These are phyloP conservation scores for Clonostachys sp. DNA, from an alignment of 2,329 filamentous ascomycete species.

Conservation along the genomic window DNA sequence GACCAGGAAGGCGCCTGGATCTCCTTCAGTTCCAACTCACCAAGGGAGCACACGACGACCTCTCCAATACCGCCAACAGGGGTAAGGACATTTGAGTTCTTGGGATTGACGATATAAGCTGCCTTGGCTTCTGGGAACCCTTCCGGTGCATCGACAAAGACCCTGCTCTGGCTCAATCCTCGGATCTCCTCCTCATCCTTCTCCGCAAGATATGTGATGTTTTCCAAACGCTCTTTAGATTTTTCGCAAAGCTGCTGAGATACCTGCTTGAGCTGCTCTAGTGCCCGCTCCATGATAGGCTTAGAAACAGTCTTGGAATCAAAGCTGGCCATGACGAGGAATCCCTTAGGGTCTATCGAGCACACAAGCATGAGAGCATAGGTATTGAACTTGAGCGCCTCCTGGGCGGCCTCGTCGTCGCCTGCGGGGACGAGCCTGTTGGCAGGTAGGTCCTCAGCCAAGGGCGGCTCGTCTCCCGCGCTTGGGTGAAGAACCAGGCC, in stretches of 20 bases:
- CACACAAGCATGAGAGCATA: constrained; percentile 65
- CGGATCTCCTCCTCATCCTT: constrained; percentile 25
- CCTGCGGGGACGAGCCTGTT: constrained; percentile 49
- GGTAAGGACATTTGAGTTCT: constrained; percentile 23
- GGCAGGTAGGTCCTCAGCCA: constrained; percentile 30
- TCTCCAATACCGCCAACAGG: constrained; percentile 37
- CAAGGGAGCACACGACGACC: constrained; percentile 29
- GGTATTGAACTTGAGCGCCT: constrained; percentile 54
- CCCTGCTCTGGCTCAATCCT: constrained; percentile 10
- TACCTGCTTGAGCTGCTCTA: constrained; percentile 47
- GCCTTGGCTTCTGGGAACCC: constrained; percentile 17
- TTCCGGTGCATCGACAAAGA: constrained; percentile 7
- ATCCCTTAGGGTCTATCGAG: constrained; percentile 48
- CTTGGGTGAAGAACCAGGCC: constrained; percentile 50
- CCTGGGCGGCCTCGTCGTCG: constrained; percentile 51
- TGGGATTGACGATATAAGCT: constrained; percentile 33
- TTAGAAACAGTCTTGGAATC: constrained; percentile 54
- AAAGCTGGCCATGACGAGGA: constrained; percentile 59
- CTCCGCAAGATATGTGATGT: constrained; percentile 24
- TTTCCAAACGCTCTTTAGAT: constrained; percentile 19
- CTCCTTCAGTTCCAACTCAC: constrained; percentile 13
- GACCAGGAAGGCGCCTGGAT: constrained; percentile 21
- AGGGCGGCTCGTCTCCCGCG: constrained; percentile 16
- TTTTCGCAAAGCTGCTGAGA: constrained; percentile 41
- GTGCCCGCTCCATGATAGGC: constrained; percentile 45